A percentile compares a stretch with the other conserved stretches of the same genome.
Evolutionary conservation across 2,329 filamentous ascomycete species (phyloP).

Genomic region (Seiridium cupressi): DNA sequence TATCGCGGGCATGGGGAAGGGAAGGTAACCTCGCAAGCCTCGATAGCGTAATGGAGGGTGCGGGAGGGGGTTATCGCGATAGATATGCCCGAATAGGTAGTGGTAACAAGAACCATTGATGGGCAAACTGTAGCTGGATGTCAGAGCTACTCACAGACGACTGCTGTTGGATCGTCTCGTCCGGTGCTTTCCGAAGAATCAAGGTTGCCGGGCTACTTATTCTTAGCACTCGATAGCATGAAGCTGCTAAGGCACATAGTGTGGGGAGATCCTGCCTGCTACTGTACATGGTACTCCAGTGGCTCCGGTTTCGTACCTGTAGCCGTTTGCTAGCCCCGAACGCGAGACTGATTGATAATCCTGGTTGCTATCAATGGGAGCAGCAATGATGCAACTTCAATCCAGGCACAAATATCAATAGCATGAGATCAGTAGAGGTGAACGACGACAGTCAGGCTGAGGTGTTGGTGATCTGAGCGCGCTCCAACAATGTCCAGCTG

Average conservation of each 20-base stretch:
- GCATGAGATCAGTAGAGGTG: background rate
- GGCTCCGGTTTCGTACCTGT: too few species aligned
- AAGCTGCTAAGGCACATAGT: background rate
- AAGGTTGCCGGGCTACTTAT: background rate
- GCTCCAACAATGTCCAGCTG: background rate
- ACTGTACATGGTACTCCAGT: too few species aligned
- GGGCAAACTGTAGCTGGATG: background rate
- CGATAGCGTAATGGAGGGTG: constrained; percentile 8
- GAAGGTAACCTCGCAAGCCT: background rate
- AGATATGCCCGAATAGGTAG: background rate
- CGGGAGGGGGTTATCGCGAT: background rate
- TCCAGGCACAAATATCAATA: too few species aligned
- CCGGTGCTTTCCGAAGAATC: background rate
- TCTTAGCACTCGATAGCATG: background rate
- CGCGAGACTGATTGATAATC: too few species aligned
- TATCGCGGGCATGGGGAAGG: background rate
- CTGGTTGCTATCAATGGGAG: too few species aligned
- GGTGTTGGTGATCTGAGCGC: background rate
- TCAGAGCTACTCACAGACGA: background rate
- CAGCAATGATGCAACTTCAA: too few species aligned
- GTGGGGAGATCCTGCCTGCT: background rate
- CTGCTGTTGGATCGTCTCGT: background rate
- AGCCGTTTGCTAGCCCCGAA: too few species aligned
- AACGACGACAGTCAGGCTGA: background rate
- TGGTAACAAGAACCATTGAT: background rate